Percentiles rank a stretch among this genome's conserved stretches.
Conservation (phyloP, 495 filamentous ascomycete genomes). For the Talaromyces adpressus region DNA sequence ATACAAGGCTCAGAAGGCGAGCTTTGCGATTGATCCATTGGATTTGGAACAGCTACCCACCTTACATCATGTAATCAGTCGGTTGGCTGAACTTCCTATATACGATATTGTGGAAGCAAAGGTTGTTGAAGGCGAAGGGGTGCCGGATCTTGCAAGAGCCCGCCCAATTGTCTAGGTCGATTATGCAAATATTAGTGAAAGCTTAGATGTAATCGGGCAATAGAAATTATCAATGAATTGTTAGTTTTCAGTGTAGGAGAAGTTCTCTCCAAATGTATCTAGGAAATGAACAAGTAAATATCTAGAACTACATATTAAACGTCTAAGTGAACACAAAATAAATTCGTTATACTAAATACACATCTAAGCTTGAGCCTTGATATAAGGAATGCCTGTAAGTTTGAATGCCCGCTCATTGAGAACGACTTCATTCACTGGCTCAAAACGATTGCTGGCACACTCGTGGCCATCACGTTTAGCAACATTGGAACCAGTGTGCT, state of each 20-base stretch:
- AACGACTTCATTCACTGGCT: background rate
- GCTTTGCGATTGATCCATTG: constrained; percentile 33
- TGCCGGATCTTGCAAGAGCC: constrained; percentile 37
- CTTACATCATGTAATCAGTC: constrained; percentile 44
- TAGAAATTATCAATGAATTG: no score
- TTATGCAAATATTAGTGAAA: background rate
- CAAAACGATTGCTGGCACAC: background rate
- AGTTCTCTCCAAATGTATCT: background rate
- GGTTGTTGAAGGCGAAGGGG: constrained; percentile 42
- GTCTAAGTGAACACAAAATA: background rate
- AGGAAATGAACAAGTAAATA: background rate
- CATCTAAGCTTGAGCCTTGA: background rate
- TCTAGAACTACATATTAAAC: background rate
- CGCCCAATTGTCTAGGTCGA: constrained; percentile 23
- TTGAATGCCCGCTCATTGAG: background rate
- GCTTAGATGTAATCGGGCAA: background rate
- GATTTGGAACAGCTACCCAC: constrained; percentile 46
- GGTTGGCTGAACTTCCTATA: constrained; percentile 44
- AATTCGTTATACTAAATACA: background rate
- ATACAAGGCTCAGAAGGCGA: constrained; percentile 30
- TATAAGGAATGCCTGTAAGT: background rate
- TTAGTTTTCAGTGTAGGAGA: no score
- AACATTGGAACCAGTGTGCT: background rate
- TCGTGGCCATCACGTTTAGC: constrained; percentile 17
- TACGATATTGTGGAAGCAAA: constrained; percentile 45